Evolutionary conservation across 2,329 filamentous ascomycete genomes (phyloP), one percentile per base, ranked within the genome.

Genomic region (Phialophora chinensis): DNA sequence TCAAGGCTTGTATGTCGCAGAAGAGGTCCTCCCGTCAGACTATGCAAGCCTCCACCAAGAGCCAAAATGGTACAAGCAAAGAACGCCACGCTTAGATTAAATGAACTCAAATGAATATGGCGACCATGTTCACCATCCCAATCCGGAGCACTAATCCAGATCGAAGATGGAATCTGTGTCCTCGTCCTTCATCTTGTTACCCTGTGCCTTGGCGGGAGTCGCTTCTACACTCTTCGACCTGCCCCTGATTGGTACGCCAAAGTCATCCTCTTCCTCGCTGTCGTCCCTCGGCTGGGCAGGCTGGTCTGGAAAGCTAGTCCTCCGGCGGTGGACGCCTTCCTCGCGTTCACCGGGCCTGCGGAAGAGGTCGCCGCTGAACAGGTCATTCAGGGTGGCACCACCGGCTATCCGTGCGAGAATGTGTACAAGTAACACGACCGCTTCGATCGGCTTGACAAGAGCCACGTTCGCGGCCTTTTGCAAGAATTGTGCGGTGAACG

Each of bases 391-490:
- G 27, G 78, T 76, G 5, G 77, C 77, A 3, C 82, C 82, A 54
- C 78, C 78, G 1, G 88, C 85, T 68, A 97, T 92, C 68, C 87
- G 88, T 0, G 91, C 89, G 0, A 93, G 91, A 64, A 97, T 91
- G 63, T 88, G 88, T 4, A 97, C 84, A 84, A 97, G 93, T 49
- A 96, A 82, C 29, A 87, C 84, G 42, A 96, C 86, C 1, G 96
- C 84, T 72, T 93, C 88, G 38, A 89, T 86, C 0, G 93, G 92
- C n/a, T 92, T 92, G 0, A 91, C 88, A 14, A 97, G 80, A 3
- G 96, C 84, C 33, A 95, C 84, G 60, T 91, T 88, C 69, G 87
- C 88, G 0, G 92, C 93, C 78, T 91, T 93, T 63, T 89, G 86
- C 29, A 96, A 85, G 33, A 96, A 85, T 2, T 88, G 85, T 59